These are phyloP conservation scores for Mycena galopus DNA, from an alignment of 768 basidiomycete species.

Conservation along the genomic window DNA sequence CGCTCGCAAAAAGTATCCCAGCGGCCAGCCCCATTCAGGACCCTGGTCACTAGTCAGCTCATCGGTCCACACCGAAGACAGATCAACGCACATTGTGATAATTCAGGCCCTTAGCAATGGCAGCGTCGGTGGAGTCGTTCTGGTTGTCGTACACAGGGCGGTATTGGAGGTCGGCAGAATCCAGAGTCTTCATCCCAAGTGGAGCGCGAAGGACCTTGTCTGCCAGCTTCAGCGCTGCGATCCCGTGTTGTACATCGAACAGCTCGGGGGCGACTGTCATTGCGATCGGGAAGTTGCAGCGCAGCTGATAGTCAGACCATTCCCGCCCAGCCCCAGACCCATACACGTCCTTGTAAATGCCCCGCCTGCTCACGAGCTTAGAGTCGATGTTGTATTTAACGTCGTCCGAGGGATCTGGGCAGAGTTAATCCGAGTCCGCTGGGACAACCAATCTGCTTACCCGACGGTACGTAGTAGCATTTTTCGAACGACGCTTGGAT, in stretches of 20 bases:
- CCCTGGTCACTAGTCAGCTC: slow-evolving; percentile 62
- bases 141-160: slow-evolving; percentile 94
- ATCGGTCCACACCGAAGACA: slow-evolving; percentile 21
- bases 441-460: slow-evolving; percentile 55
- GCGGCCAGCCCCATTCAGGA: slow-evolving; percentile 95
- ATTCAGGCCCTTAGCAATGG: slow-evolving; percentile 93
- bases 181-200: slow-evolving; percentile 96
- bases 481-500: slow-evolving; percentile 91
- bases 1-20: slow-evolving; percentile 95
- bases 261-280: slow-evolving; percentile 98
- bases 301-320: slow-evolving; percentile 98
- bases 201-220: slow-evolving; percentile 88
- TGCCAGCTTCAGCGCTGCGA: slow-evolving; percentile 83
- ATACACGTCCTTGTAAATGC: slow-evolving; percentile 98
- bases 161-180: slow-evolving; percentile 89
- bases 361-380: slow-evolving; percentile 84
- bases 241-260: slow-evolving; percentile 84
- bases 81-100: slow-evolving; percentile 81
- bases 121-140: slow-evolving; percentile 87
- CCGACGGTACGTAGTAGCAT: slow-evolving; percentile 88
- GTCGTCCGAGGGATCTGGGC: slow-evolving; percentile 79
- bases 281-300: slow-evolving; percentile 94
- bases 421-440: slow-evolving; percentile 15
- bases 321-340: slow-evolving; percentile 89
- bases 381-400: slow-evolving; percentile 76